A percentile compares a stretch with the other conserved stretches of the same genome.
Conservation (phyloP, 257 asterid species). For the Plantago elongata region DNA sequence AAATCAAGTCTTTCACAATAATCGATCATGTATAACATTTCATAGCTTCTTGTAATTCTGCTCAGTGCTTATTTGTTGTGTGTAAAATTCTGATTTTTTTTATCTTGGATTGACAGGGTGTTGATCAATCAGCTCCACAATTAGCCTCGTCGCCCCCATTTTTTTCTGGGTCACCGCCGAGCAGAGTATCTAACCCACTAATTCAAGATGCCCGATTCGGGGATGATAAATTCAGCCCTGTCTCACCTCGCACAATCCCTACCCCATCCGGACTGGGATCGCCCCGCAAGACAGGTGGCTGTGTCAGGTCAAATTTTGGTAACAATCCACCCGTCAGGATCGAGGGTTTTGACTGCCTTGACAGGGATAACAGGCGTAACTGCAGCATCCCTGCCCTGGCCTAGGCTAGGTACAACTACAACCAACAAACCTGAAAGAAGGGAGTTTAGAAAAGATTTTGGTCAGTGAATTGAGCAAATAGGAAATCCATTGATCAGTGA, state of each 20-base stretch:
- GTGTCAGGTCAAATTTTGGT: slow-evolving; percentile 81
- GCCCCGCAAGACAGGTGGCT: slow-evolving; percentile 69
- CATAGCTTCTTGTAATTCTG: no score
- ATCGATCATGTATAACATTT: no score
- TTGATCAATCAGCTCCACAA: slow-evolving; percentile 51
- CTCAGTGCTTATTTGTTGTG: neutral
- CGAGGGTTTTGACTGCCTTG: slow-evolving; percentile 95
- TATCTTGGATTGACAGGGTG: slow-evolving; percentile 44
- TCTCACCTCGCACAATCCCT: slow-evolving; percentile 61
- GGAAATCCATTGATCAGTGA: slow-evolving; percentile 31
- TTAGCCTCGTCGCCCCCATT: slow-evolving; percentile 98
- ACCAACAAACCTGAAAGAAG: neutral
- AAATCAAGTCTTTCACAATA: no score
- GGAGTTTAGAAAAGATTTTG: slow-evolving; percentile 36
- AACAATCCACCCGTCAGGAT: slow-evolving; percentile 89
- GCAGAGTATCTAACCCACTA: slow-evolving; percentile 98
- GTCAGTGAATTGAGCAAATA: slow-evolving; percentile 31
- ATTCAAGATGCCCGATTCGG: slow-evolving; percentile 84
- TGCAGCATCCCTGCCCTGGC: slow-evolving; percentile 98
- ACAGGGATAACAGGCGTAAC: slow-evolving; percentile 73
- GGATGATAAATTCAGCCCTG: slow-evolving; percentile 53
- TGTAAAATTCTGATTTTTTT: neutral
- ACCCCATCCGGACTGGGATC: slow-evolving; percentile 47
- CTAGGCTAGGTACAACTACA: slow-evolving; percentile 25
- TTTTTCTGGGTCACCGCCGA: slow-evolving; percentile 99